These are phyloP conservation scores for Puccinia triticina DNA, from an alignment of 1,284 basidiomycete species.

Conservation along the genomic window DNA sequence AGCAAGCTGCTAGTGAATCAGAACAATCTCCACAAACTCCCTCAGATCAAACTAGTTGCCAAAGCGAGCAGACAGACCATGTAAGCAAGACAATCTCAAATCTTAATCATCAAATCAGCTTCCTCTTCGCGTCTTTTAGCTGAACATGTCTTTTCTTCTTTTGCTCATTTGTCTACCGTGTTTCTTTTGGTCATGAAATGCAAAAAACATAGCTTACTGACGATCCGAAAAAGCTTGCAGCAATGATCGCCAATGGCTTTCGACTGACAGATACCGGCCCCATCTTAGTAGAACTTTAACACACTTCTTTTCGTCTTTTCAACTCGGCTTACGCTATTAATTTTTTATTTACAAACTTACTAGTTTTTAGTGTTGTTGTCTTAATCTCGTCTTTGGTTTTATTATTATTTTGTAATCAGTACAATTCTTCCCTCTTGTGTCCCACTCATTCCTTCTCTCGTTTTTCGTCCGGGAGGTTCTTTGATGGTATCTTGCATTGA, in stretches of 20 bases:
- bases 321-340: background rate
- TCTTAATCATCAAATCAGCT: background rate
- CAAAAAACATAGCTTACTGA: background rate
- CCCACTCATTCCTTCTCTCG: too few relatives aligned
- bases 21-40: background rate
- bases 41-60: conserved; percentile 11
- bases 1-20: background rate
- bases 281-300: conserved; percentile 28
- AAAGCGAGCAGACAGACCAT: background rate
- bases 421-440: too few relatives aligned
- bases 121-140: too few relatives aligned
- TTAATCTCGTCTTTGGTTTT: too few relatives aligned
- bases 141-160: background rate
- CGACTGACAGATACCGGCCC: conserved; percentile 7
- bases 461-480: too few relatives aligned
- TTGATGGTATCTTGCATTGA: too few relatives aligned
- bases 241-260: conserved; percentile 20
- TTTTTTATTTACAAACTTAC: too few relatives aligned
- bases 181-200: background rate
- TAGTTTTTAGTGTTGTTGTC: too few relatives aligned
- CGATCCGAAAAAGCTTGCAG: conserved; percentile 15
- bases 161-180: background rate
- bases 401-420: too few relatives aligned
- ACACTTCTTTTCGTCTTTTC: background rate
- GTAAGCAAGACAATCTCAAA: background rate